These are phyloP conservation scores for Penicillium sp. DNA, from an alignment of 2,329 filamentous ascomycete genomes.

Conservation along the genomic window DNA sequence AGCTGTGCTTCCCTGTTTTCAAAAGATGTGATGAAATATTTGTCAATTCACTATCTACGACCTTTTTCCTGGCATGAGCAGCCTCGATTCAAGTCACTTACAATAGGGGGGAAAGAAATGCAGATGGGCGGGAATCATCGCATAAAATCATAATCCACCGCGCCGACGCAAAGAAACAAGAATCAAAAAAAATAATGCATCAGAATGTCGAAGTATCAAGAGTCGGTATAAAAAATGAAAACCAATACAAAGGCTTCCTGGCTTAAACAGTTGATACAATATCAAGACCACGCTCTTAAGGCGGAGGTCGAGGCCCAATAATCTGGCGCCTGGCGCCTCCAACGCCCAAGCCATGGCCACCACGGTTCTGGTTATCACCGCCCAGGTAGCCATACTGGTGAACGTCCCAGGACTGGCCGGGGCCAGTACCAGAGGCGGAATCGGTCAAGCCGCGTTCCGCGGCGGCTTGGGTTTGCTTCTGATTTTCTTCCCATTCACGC, in stretches of 20 bases:
- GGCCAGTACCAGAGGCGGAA: slow-evolving; percentile 48
- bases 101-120: not conserved
- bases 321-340: slow-evolving; percentile 61
- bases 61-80: not conserved
- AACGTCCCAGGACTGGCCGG: slow-evolving; percentile 57
- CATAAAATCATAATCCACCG: slow-evolving; percentile 7
- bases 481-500: slow-evolving; percentile 62
- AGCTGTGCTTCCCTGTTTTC: not conserved
- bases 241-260: not conserved
- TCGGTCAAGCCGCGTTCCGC: slow-evolving; percentile 41
- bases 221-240: not conserved
- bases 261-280: slow-evolving; percentile 6
- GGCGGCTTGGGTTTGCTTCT: slow-evolving; percentile 51
- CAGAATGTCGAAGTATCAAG: not conserved
- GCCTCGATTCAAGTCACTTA: not conserved
- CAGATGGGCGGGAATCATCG: not conserved
- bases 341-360: slow-evolving; percentile 51
- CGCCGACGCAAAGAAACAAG: slow-evolving; percentile 12
- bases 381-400: slow-evolving; percentile 65
- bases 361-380: slow-evolving; percentile 60
- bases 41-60: not conserved
- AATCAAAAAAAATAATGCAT: not conserved
- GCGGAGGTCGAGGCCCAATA: slow-evolving; percentile 58
- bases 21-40: not conserved
- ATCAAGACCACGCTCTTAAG: slow-evolving; percentile 17